These are phyloP conservation scores for Gremmenia infestans DNA, from an alignment of 2,329 filamentous ascomycete species.

Conservation along the genomic window DNA sequence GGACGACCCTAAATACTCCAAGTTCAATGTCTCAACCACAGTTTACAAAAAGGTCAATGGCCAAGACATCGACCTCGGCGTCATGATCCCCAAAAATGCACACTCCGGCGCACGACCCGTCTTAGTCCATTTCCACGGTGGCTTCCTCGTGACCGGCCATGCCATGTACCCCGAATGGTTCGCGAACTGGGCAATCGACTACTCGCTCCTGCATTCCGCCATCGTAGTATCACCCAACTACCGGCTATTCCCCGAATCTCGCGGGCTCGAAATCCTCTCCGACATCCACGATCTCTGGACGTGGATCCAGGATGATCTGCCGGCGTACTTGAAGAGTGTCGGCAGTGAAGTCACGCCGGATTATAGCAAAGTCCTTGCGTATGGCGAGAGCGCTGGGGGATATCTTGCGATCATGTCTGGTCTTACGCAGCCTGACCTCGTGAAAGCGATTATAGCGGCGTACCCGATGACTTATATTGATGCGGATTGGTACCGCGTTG, in stretches of 20 bases:
- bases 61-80: constrained; percentile 16
- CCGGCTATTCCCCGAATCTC: constrained; percentile 47
- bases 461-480: constrained; percentile 20
- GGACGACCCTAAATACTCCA: constrained; percentile 14
- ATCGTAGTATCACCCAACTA: constrained; percentile 42
- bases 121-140: constrained; percentile 20
- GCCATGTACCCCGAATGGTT: constrained; percentile 26
- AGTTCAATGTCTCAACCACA: constrained; percentile 14
- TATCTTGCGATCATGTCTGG: constrained; percentile 17
- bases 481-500: constrained; percentile 4
- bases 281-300: constrained; percentile 45
- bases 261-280: constrained; percentile 40
- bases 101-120: constrained; percentile 13
- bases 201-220: constrained; percentile 26
- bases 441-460: constrained; percentile 18
- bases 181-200: constrained; percentile 26
- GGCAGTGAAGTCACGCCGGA: constrained; percentile 13
- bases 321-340: constrained; percentile 10
- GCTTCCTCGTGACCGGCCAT: constrained; percentile 15
- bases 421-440: constrained; percentile 10
- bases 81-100: constrained; percentile 19
- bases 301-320: constrained; percentile 36
- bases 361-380: constrained; percentile 8
- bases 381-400: constrained; percentile 22
- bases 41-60: constrained; percentile 20